These are phyloP conservation scores for Rossbeevera mucosa DNA, from an alignment of 768 basidiomycete species.

Conservation along the genomic window DNA sequence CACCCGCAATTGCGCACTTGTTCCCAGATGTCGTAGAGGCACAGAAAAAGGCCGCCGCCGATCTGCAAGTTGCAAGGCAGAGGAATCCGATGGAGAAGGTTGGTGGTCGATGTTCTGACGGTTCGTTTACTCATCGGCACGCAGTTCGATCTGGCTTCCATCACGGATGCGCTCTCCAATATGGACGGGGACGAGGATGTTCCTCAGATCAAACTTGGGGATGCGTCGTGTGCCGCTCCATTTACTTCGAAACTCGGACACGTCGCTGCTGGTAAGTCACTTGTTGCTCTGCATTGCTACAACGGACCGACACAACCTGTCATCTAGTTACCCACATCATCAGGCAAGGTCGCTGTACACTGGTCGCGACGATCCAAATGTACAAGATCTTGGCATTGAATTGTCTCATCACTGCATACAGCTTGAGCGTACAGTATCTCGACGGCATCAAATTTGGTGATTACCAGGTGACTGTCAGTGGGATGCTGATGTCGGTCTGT, in stretches of 20 bases:
- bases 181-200: slow-evolving; percentile 95
- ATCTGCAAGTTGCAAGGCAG: slow-evolving; percentile 61
- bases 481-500: slow-evolving; percentile 91
- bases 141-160: slow-evolving; percentile 72
- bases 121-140: slow-evolving; percentile 10
- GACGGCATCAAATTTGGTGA: slow-evolving; percentile 99
- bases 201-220: slow-evolving; percentile 98
- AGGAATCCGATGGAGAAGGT: slow-evolving; percentile 92
- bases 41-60: slow-evolving; percentile 73
- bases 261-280: slow-evolving; percentile 82
- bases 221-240: slow-evolving; percentile 96
- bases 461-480: slow-evolving; percentile 96
- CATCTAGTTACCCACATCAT: slow-evolving; percentile 91
- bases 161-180: slow-evolving; percentile 82
- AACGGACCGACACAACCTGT: neutral
- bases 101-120: slow-evolving; percentile 12
- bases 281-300: neutral
- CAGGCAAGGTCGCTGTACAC: slow-evolving; percentile 95
- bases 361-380: slow-evolving; percentile 99
- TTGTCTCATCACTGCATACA: slow-evolving; percentile 98
- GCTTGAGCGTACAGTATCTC: slow-evolving; percentile 92
- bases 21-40: slow-evolving; percentile 90
- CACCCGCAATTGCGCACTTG: slow-evolving; percentile 78
- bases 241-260: slow-evolving; percentile 99
- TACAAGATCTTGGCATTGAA: slow-evolving; percentile 98